Evolutionary conservation across 2,329 filamentous ascomycete species (phyloP), one percentile per base, ranked within the genome.

Genomic region (Dothistroma pini): DNA sequence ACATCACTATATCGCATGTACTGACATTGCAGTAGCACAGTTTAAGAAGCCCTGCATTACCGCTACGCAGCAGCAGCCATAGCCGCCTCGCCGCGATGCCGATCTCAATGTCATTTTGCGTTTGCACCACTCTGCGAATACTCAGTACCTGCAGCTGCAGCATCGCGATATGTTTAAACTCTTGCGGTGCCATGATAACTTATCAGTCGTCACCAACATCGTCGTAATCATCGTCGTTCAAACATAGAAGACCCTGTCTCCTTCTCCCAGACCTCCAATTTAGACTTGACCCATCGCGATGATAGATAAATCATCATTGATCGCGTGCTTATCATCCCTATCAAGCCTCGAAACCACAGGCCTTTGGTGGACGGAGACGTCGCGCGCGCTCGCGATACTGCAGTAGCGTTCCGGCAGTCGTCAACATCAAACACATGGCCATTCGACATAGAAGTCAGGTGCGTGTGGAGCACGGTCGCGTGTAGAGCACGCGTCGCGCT

Each of bases 21-120:
- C n/a, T 21, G n/a, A 32, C 31, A 35, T 53, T 53, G 51, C 51
- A 53, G 51, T 53, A 35, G 51, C 51, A 53, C 51, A 53, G 51
- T 53, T 11, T 53, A 29, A 35, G 51, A 21, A 32, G 31, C 31
- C 31, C n/a, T 31, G 31, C 31, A 35, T 35, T 8, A 12, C 25
- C 11, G 51, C 51, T 29, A 35, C 51, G 16, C 31, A 35, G 31
- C 51, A n/a, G 11, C 47, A 11, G 47, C 47, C 2, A 9, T 9
- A n/a, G 11, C 47, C 4, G n/a, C 47, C 21, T 51, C 48, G 51
- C 51, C 35, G 31, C 31, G 19, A 35, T 53, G 51, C 35, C 51
- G 51, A 53, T 35, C 51, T 53, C 51, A 35, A 53, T 53, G 31
- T n/a, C 31, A 53, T 21, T n/a, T 25, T 51, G 48, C 44, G n/a